Conservation (phyloP, 1,284 basidiomycete species). For the Malassezia globosa region DNA sequence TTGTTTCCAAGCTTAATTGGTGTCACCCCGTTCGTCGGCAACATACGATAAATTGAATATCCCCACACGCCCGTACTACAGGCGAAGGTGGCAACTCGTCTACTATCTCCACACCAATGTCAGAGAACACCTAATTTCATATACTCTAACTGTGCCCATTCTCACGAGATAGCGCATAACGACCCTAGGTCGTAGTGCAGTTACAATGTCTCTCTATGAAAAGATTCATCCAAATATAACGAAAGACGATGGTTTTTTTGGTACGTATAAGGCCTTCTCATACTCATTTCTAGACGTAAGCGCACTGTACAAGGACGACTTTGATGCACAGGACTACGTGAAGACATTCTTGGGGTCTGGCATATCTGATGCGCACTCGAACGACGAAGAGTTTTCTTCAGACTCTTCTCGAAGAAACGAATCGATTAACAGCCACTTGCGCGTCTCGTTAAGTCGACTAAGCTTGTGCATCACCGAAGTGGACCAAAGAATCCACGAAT, state of each 20-base stretch:
- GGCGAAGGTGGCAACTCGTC: too few species aligned
- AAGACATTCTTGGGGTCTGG: conserved; percentile 7
- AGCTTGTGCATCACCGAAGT: conserved; percentile 12
- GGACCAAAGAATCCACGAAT: conserved; percentile 13
- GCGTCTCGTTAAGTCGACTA: conserved; percentile 10
- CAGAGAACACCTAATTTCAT: too few species aligned
- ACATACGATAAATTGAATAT: too few species aligned
- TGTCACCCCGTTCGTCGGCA: too few species aligned
- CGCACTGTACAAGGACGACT: conserved; percentile 6
- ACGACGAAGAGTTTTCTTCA: too few species aligned
- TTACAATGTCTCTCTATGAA: not conserved
- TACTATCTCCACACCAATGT: too few species aligned
- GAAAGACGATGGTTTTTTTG: not conserved
- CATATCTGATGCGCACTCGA: not conserved
- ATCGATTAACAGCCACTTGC: conserved; percentile 8
- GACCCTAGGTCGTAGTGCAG: too few species aligned
- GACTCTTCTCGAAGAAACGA: not conserved
- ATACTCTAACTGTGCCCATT: too few species aligned
- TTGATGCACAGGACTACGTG: conserved; percentile 11
- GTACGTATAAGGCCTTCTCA: conserved; percentile 3
- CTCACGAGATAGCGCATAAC: too few species aligned
- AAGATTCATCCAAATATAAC: not conserved
- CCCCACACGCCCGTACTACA: too few species aligned
- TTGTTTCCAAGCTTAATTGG: too few species aligned
- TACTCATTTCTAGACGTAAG: not conserved